Conservation (phyloP, 805 yeast species). For the Kazachstania viticola region DNA sequence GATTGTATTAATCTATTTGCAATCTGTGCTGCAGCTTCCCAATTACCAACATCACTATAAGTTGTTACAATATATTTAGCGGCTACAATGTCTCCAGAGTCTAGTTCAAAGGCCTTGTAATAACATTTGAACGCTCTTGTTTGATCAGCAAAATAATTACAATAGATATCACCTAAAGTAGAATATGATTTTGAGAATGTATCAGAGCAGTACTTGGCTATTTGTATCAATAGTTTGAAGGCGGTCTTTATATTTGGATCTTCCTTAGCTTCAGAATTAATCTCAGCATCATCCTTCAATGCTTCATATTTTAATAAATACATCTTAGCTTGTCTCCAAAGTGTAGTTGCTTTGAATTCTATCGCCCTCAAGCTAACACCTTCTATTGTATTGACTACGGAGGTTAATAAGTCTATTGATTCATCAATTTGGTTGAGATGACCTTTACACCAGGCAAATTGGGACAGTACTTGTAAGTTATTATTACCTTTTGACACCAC, state of each 20-base stretch:
- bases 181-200: constrained; percentile 73
- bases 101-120: constrained; percentile 80
- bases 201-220: constrained; percentile 52
- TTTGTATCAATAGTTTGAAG: constrained; percentile 43
- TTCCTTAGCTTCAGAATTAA: too few species aligned
- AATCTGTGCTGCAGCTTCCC: constrained; percentile 75
- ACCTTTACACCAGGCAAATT: constrained; percentile 70
- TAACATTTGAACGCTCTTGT: constrained; percentile 75
- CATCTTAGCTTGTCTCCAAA: constrained; percentile 70
- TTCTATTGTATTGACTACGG: constrained; percentile 24
- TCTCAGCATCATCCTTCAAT: constrained; percentile 9
- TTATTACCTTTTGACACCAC: constrained; percentile 33
- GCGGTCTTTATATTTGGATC: constrained; percentile 32
- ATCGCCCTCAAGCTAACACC: constrained; percentile 43
- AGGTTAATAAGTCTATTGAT: constrained; percentile 28
- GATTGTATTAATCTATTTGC: constrained; percentile 55
- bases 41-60: constrained; percentile 57
- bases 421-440: constrained; percentile 38
- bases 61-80: constrained; percentile 61
- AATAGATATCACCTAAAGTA: constrained; percentile 65
- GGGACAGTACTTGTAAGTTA: constrained; percentile 49
- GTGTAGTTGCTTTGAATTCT: constrained; percentile 45
- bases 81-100: constrained; percentile 61
- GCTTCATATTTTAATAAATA: constrained; percentile 30
- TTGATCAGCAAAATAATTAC: constrained; percentile 43